Base-by-base conservation (phyloP, 768 basidiomycete species). In the Lactarius hengduanensis region DNA sequence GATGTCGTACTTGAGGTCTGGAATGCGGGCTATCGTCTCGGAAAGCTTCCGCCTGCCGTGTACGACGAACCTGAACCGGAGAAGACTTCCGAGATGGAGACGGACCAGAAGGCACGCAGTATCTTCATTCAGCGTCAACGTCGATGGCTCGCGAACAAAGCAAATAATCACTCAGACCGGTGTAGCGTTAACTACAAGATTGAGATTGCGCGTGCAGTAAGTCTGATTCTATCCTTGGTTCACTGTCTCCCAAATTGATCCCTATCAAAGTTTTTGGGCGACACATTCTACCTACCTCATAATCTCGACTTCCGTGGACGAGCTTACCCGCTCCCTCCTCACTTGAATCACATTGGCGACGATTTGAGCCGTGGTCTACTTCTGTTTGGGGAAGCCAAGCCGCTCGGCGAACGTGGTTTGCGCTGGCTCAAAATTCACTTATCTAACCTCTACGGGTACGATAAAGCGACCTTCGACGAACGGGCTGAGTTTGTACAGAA, bases 251-350 rank as follows among this genome's bases (percentile, higher is more conserved):
- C 16, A 60, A 38, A 65, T 45, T 69, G 58, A 68, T 57, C 57
- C 68, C 28, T 65, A 2, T 32, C 3, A 65, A 93, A 67, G 89
- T 97, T 96, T 83, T 80, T 96, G 59, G 86, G 86, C 62, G 96
- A 97, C 71, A 86, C 80, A 0, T 88, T 98, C 75, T 98, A 94
- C 77, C 81, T 96, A 59, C 96, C 96, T 0, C 96, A 98, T 76
- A 98, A 97, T 76, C 80, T 98, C 72, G 97, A 99, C 77, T 99
- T 98, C 83, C 88, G 96, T 66, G 97, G 97, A 9, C 89, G 96
- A 61, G 94, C 96, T 0, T 99, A 99, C 74, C 96, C 97, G 13
- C 89, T 97, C 53, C 96, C 96, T 1, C 94, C 96, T 4, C 94
- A 98, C 79, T 81, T 99, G 61, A 94, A 89, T 72, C 96, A 98